These are phyloP conservation scores for Ophiostoma sp. DNA, from an alignment of 2,329 filamentous ascomycete genomes.

Conservation along the genomic window DNA sequence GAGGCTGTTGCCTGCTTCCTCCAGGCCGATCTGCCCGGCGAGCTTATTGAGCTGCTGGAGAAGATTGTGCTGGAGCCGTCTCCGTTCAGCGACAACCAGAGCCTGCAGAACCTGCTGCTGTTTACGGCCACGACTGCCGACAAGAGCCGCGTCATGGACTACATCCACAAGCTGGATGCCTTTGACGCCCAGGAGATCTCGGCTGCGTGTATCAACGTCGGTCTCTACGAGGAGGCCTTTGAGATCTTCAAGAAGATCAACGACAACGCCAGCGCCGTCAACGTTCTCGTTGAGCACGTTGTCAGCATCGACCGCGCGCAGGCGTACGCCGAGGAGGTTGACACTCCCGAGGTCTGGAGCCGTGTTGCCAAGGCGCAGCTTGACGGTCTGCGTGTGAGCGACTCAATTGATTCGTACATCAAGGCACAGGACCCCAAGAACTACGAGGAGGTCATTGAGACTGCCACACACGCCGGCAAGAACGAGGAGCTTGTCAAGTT, in stretches of 20 bases:
- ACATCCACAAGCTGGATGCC: slow-evolving; percentile 83
- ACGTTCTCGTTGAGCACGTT: slow-evolving; percentile 91
- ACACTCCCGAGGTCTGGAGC: slow-evolving; percentile 94
- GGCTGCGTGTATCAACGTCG: slow-evolving; percentile 86
- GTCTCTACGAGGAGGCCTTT: slow-evolving; percentile 92
- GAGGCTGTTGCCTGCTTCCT: slow-evolving; percentile 92
- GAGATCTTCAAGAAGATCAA: slow-evolving; percentile 98
- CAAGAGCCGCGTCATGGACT: slow-evolving; percentile 89
- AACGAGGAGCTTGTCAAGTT: slow-evolving; percentile 97
- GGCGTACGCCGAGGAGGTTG: slow-evolving; percentile 90
- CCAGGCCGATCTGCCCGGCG: slow-evolving; percentile 79
- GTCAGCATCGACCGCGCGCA: slow-evolving; percentile 97
- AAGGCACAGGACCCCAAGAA: slow-evolving; percentile 89
- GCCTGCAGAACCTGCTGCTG: slow-evolving; percentile 91
- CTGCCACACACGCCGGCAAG: slow-evolving; percentile 90
- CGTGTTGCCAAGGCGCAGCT: slow-evolving; percentile 97
- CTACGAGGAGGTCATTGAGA: slow-evolving; percentile 93
- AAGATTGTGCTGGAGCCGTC: slow-evolving; percentile 99
- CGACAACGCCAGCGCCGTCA: slow-evolving; percentile 78
- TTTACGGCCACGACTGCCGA: slow-evolving; percentile 96
- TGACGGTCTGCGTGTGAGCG: slow-evolving; percentile 85
- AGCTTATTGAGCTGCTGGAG: slow-evolving; percentile 95
- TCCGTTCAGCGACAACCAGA: slow-evolving; percentile 95
- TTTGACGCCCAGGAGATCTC: slow-evolving; percentile 94
- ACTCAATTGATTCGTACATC: slow-evolving; percentile 96